Percentiles rank a stretch among this genome's conserved stretches.
phyloP scores from a whole-genome alignment of 1,284 basidiomycete species.

The Cutaneotrichosporon cavernicola region DNA sequence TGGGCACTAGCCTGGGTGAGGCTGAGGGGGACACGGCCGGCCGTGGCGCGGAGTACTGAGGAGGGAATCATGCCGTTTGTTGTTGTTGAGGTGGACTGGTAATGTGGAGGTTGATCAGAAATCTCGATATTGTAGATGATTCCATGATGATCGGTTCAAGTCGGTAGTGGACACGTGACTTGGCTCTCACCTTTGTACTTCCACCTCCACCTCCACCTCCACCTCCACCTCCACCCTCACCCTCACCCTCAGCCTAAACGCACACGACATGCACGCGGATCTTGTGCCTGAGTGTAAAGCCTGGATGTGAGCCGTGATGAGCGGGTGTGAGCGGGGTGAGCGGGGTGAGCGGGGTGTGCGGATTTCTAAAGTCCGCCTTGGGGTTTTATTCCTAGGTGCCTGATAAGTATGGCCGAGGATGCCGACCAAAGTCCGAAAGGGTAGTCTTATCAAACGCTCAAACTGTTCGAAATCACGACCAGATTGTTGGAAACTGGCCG shows the following conservation, averaged over 20 bases:
- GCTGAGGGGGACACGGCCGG: conserved; percentile 63
- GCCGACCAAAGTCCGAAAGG: conserved; percentile 4
- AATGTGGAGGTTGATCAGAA: conserved; percentile 6
- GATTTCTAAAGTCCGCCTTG: not conserved
- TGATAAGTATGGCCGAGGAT: not conserved
- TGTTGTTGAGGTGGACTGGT: not conserved
- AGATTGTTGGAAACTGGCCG: conserved; percentile 7
- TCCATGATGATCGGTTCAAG: not conserved
- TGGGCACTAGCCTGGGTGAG: conserved; percentile 63
- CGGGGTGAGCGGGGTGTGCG: not conserved
- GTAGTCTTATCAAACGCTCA: not conserved
- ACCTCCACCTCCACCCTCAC: not conserved
- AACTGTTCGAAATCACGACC: not conserved
- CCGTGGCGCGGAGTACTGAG: conserved; percentile 53
- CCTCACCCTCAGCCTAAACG: not conserved
- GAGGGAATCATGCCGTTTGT: conserved; percentile 57
- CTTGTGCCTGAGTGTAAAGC: too few species aligned
- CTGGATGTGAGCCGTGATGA: not conserved
- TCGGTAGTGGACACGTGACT: not conserved
- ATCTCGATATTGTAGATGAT: not conserved
- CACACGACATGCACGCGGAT: conserved; percentile 1
- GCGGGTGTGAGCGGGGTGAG: not conserved
- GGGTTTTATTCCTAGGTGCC: too few species aligned
- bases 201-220: not conserved
- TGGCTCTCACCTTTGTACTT: not conserved